A percentile compares a stretch with the other conserved stretches of the same genome.
Evolutionary conservation across 345 rosid species (phyloP).

Genomic region (Carallia brachiata): DNA sequence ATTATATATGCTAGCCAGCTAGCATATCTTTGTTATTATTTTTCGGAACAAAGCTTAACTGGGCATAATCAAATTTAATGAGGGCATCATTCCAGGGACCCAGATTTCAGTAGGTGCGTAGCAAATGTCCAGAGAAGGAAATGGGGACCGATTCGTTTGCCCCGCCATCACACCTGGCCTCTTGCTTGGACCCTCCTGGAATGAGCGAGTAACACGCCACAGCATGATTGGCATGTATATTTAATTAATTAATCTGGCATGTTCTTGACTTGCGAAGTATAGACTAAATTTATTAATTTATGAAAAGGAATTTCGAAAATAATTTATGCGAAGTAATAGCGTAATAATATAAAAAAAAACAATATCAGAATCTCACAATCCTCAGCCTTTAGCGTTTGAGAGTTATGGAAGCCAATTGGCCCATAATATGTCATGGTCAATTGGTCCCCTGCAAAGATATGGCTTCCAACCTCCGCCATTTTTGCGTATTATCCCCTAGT

Average conservation of each 20-base stretch:
- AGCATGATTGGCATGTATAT: conserved; percentile 2
- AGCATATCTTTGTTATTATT: not conserved
- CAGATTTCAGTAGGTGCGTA: conserved; percentile 25
- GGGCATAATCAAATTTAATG: conserved; percentile 8
- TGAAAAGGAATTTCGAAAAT: not conserved
- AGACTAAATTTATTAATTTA: conserved; percentile 9
- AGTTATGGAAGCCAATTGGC: not conserved
- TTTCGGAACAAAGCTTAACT: not conserved
- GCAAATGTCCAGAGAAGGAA: conserved; percentile 26
- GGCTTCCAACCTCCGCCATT: not conserved
- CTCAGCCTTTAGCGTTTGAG: not conserved
- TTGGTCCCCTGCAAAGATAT: not conserved
- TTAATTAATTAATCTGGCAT: not conserved
- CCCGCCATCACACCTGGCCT: conserved; percentile 44
- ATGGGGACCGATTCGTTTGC: conserved; percentile 36
- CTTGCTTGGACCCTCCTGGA: conserved; percentile 19
- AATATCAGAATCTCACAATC: not conserved
- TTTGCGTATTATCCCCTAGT: too few relatives aligned
- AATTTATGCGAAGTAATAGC: conserved; percentile 1
- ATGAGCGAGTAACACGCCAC: conserved; percentile 13
- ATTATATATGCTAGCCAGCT: not conserved
- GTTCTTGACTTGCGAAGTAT: not conserved
- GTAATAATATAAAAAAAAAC: too few relatives aligned
- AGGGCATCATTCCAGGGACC: conserved; percentile 26
- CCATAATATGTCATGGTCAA: not conserved